Percentiles rank a stretch among this genome's conserved stretches.
phyloP scores from a whole-genome alignment of 768 basidiomycete species.

The Agaricus blazei region DNA sequence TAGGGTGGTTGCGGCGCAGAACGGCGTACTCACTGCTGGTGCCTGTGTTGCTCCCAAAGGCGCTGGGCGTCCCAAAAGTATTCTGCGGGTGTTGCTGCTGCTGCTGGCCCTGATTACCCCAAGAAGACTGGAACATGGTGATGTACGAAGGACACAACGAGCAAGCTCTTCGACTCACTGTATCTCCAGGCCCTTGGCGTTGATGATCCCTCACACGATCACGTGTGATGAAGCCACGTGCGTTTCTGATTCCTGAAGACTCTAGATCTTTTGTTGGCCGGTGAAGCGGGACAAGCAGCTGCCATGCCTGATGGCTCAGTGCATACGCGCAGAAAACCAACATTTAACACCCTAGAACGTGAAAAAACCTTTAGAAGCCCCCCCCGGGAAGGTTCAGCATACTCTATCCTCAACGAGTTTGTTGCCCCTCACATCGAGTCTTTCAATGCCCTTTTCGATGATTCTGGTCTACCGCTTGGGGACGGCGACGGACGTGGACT shows the following conservation, averaged over 20 bases:
- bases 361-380: slow-evolving; percentile 79
- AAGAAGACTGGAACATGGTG: slow-evolving; percentile 70
- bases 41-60: slow-evolving; percentile 47
- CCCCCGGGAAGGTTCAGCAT: slow-evolving; percentile 57
- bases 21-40: slow-evolving; percentile 32
- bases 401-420: slow-evolving; percentile 86
- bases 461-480: slow-evolving; percentile 71
- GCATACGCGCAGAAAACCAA: slow-evolving; percentile 35
- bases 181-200: background rate
- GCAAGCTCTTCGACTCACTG: background rate
- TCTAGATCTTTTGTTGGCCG: background rate
- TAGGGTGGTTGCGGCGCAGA: slow-evolving; percentile 19
- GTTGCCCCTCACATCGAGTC: slow-evolving; percentile 92
- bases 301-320: slow-evolving; percentile 51
- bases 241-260: slow-evolving; percentile 18
- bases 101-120: slow-evolving; percentile 65
- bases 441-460: slow-evolving; percentile 95
- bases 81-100: slow-evolving; percentile 47
- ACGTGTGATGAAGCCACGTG: slow-evolving; percentile 26
- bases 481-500: slow-evolving; percentile 79
- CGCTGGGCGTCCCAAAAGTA: slow-evolving; percentile 67
- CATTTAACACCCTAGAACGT: slow-evolving; percentile 78
- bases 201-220: slow-evolving; percentile 13
- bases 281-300: background rate
- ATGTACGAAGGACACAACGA: too few species aligned